phyloP scores from a whole-genome alignment of 2,329 filamentous ascomycete genomes.

The Cladobotryum protrusum region DNA sequence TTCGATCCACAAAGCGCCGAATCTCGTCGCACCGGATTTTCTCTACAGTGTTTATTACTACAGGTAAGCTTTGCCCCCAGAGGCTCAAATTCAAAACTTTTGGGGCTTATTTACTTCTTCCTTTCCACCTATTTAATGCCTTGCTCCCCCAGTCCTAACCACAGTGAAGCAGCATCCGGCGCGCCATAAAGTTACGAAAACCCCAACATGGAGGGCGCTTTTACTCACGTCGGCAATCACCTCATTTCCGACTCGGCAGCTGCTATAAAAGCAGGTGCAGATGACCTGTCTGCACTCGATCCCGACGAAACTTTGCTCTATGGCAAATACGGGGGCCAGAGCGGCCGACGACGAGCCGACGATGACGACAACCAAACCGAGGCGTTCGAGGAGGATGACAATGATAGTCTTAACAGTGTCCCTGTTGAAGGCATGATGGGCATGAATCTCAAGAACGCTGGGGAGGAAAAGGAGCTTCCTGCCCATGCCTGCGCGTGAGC shows the following conservation, averaged over 20 bases:
- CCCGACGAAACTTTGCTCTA: constrained; percentile 78
- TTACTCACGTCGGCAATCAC: constrained; percentile 82
- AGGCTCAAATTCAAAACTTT: no score
- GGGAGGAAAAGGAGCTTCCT: constrained; percentile 87
- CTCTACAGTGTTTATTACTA: constrained; percentile 2
- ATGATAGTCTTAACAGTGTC: constrained; percentile 69
- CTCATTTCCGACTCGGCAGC: constrained; percentile 76
- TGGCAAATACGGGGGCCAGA: constrained; percentile 56
- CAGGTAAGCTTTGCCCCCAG: constrained; percentile 5
- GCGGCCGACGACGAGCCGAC: constrained; percentile 64
- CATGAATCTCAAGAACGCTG: constrained; percentile 47
- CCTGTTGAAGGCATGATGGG: constrained; percentile 70
- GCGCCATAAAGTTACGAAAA: constrained; percentile 6
- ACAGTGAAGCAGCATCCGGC: neutral
- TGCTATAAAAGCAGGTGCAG: constrained; percentile 81
- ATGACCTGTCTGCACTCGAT: constrained; percentile 64
- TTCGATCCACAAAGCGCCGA: constrained; percentile 20
- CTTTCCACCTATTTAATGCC: no score
- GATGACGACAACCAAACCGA: constrained; percentile 89
- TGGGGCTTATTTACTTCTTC: no score
- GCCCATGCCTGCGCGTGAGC: constrained; percentile 93
- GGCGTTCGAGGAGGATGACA: constrained; percentile 75
- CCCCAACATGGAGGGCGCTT: constrained; percentile 72
- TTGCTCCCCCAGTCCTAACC: neutral
- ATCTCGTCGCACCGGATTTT: constrained; percentile 15